Conservation (phyloP, 1,284 basidiomycete species). For the Tylopilus sp. region DNA sequence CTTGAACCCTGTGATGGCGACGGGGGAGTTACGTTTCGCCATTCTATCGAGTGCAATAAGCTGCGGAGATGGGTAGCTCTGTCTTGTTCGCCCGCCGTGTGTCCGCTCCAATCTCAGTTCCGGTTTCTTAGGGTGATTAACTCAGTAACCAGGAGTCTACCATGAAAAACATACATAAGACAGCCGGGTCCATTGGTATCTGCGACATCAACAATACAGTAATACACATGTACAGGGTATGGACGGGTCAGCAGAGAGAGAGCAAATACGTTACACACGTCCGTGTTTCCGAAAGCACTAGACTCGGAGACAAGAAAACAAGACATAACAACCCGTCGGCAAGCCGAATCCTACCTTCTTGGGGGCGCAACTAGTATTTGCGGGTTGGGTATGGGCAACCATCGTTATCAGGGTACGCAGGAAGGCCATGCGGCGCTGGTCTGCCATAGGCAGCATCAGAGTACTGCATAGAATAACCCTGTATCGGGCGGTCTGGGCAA, state of each 20-base stretch:
- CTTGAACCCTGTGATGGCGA: constrained; percentile 7
- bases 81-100: no score
- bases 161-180: background rate
- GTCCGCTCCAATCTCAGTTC: no score
- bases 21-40: constrained; percentile 17
- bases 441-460: constrained; percentile 12
- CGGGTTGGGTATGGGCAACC: constrained; percentile 13
- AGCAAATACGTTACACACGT: constrained; percentile 6
- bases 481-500: constrained; percentile 16
- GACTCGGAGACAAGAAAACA: constrained; percentile 4
- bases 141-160: no score
- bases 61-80: background rate
- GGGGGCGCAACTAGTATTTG: constrained; percentile 6
- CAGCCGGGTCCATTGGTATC: constrained; percentile 13
- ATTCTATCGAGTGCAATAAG: constrained; percentile 12
- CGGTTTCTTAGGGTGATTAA: no score
- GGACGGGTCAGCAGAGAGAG: background rate
- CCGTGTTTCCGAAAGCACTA: constrained; percentile 15
- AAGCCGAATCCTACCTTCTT: constrained; percentile 1
- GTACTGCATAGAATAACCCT: constrained; percentile 12
- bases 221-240: constrained; percentile 3
- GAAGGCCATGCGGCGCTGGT: constrained; percentile 12
- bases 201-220: constrained; percentile 10
- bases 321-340: constrained; percentile 1
- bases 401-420: constrained; percentile 13